phyloP scores from a whole-genome alignment of 805 yeast species.

The Metschnikowia gruessii region DNA sequence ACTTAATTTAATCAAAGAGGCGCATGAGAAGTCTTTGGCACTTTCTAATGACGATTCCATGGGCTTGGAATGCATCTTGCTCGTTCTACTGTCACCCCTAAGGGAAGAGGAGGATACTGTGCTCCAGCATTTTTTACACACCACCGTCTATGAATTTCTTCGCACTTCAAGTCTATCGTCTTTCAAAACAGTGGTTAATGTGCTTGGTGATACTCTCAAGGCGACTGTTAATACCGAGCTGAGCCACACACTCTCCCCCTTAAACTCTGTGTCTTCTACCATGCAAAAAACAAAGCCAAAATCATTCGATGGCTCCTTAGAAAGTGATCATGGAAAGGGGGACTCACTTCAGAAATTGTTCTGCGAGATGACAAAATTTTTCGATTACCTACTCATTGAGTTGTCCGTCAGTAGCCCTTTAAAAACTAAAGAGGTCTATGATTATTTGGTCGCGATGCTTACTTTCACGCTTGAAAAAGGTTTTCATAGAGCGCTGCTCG shows the following conservation, averaged over 20 bases:
- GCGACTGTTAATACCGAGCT: not conserved
- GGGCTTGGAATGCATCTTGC: slow-evolving; percentile 32
- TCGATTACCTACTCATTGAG: slow-evolving; percentile 26
- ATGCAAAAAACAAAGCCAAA: not conserved
- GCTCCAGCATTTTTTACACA: slow-evolving; percentile 28
- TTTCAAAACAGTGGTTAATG: not conserved
- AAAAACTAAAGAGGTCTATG: slow-evolving; percentile 31
- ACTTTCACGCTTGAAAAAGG: slow-evolving; percentile 34
- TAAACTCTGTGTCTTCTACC: not conserved
- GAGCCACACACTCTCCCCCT: not conserved
- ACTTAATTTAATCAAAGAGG: slow-evolving; percentile 35
- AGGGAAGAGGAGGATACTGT: slow-evolving; percentile 32
- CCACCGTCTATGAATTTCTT: slow-evolving; percentile 26
- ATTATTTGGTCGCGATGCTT: slow-evolving; percentile 35
- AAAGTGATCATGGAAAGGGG: not conserved
- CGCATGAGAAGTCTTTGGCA: slow-evolving; percentile 34
- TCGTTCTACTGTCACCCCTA: slow-evolving; percentile 29
- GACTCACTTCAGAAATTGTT: slow-evolving; percentile 1
- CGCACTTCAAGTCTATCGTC: slow-evolving; percentile 3
- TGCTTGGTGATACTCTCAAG: not conserved
- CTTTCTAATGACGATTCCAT: slow-evolving; percentile 29
- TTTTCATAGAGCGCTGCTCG: slow-evolving; percentile 40
- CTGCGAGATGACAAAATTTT: slow-evolving; percentile 24
- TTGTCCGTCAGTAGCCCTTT: slow-evolving; percentile 14
- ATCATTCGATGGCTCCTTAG: not conserved